A percentile compares a stretch with the other conserved stretches of the same genome.
Evolutionary conservation across 139 green algal species (phyloP).

Genomic region (Chlorella sp.): DNA sequence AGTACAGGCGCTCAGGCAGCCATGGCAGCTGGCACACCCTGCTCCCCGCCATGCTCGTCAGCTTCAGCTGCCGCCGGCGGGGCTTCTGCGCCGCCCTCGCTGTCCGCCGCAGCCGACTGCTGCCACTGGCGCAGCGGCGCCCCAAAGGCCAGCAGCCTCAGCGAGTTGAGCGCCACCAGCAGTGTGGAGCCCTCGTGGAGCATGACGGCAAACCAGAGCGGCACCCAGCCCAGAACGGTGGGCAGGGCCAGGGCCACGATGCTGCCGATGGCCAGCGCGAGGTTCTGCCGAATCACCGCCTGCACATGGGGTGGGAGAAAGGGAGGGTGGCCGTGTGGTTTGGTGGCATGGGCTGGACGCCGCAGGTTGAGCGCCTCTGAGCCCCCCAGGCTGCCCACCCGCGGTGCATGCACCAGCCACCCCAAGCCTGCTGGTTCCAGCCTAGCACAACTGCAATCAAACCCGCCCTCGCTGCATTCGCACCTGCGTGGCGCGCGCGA

Average conservation of each 20-base stretch:
- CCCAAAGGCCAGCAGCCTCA: constrained; percentile 67
- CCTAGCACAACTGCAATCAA: background rate
- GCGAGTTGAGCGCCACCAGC: constrained; percentile 87
- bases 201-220: constrained; percentile 88
- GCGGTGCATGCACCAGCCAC: background rate
- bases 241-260: constrained; percentile 77
- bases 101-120: background rate
- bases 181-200: constrained; percentile 93
- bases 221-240: constrained; percentile 81
- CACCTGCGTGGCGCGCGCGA: constrained; percentile 61
- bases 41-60: too few relatives aligned
- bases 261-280: constrained; percentile 76
- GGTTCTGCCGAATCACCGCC: constrained; percentile 73
- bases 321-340: too few relatives aligned
- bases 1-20: too few relatives aligned
- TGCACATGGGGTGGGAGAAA: constrained; percentile 16
- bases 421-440: background rate
- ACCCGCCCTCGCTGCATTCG: too few relatives aligned
- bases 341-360: too few relatives aligned
- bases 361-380: too few relatives aligned
- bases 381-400: too few relatives aligned
- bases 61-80: too few relatives aligned
- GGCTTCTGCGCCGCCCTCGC: too few relatives aligned
- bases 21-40: too few relatives aligned
- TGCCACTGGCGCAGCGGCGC: background rate